Percentiles rank a stretch among this genome's conserved stretches.
Evolutionary conservation across 1,139 yeast species (phyloP).

Genomic region (Taphrina wiesneri): DNA sequence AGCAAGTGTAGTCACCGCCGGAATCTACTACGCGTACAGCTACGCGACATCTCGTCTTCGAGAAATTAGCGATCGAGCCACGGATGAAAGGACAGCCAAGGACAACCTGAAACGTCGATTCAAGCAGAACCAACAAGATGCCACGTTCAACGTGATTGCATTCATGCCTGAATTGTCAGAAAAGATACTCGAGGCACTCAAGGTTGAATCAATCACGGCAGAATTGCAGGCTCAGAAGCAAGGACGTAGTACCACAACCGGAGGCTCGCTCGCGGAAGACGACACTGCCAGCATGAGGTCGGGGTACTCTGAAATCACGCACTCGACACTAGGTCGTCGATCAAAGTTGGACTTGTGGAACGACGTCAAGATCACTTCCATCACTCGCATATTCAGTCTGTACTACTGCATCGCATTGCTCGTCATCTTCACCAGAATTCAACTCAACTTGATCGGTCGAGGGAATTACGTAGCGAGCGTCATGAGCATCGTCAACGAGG

Average conservation of each 20-base stretch:
- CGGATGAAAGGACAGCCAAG: conserved; percentile 73
- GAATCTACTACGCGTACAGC: conserved; percentile 60
- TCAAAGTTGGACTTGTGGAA: conserved; percentile 82
- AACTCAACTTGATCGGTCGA: conserved; percentile 83
- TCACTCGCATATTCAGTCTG: conserved; percentile 72
- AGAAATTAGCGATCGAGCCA: conserved; percentile 66
- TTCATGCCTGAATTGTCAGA: conserved; percentile 73
- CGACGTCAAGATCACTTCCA: conserved; percentile 67
- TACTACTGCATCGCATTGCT: conserved; percentile 69
- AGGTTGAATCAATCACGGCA: conserved; percentile 72
- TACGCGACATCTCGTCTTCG: conserved; percentile 62
- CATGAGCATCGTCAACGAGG: conserved; percentile 47
- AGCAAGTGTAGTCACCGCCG: conserved; percentile 60
- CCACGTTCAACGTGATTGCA: conserved; percentile 79
- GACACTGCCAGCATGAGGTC: conserved; percentile 32
- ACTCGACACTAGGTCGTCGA: conserved; percentile 36
- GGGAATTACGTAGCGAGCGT: conserved; percentile 81
- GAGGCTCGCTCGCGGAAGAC: conserved; percentile 18
- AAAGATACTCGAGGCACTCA: conserved; percentile 63
- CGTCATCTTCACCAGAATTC: conserved; percentile 75
- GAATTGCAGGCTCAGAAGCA: conserved; percentile 65
- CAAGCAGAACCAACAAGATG: conserved; percentile 89
- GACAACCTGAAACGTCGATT: conserved; percentile 69
- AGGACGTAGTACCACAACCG: conserved; percentile 41
- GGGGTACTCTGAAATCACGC: conserved; percentile 21